Evolutionary conservation across 2,329 filamentous ascomycete genomes (phyloP), one percentile per base, ranked within the genome.

Genomic region (Alternaria brassicae): DNA sequence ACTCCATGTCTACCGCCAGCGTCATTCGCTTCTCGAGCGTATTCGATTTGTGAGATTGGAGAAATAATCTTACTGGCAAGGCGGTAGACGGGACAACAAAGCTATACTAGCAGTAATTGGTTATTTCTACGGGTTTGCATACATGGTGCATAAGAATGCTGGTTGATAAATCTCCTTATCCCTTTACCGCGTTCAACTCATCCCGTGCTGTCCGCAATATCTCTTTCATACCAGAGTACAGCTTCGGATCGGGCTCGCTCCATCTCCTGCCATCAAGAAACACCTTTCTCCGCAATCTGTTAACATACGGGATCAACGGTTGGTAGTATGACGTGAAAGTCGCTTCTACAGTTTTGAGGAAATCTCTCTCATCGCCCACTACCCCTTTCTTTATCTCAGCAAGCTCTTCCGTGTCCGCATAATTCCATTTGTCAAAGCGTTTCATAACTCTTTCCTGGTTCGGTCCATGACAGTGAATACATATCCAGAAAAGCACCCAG

Each of bases 401-500:
- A 34, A 65, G 36, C 34, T 65, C 27, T 51, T 30, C 23, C 0
- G 7, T 21, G 36, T 21, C 17, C 4, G 3, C 4, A 8, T 39
- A 39, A 39, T 39, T 81, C 78, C 76, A 81, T 8, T 63, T 56
- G 1, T 80, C 72, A 57, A 77, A 80, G 71, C 61, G 68, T 53
- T n/a, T 36, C 28, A 55, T 58, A 27, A 48, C 19, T 56, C 19
- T 52, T 69, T 55, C 23, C 60, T 53, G 28, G 37, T 25, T 8
- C 28, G 68, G 69, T 10, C 72, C 73, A 19, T 78, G 55, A 55
- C 77, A 81, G 80, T 81, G 41, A 81, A 82, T 58, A 62, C 82
- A 77, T 53, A 81, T 76, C 80, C 75, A 83, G 60, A 83, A 81
- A 0, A 82, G 65, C 2, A 83, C 78, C 81, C 71, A 83, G 67